Evolutionary conservation across 2,329 filamentous ascomycete genomes (phyloP), one percentile per base, ranked within the genome.

Genomic region (Aspergillus pseudoviridinutans): DNA sequence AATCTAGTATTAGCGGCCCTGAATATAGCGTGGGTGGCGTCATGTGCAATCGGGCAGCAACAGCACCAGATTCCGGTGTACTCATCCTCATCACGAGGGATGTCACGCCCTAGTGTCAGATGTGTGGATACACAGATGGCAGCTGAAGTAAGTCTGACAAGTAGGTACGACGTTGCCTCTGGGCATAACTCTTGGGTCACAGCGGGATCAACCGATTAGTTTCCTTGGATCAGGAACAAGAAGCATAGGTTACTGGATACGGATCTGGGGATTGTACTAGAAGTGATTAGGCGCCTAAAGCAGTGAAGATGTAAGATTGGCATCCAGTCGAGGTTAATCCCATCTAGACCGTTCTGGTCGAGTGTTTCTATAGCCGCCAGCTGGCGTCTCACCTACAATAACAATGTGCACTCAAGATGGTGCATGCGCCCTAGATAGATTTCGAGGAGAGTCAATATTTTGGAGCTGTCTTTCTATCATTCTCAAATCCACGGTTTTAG

Each of bases 171-270:
- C 6, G 38, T 5, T 14, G 10, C 20, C 8, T 46, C 42, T 10
- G 4, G 12, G 32, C 17, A 17, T 27, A 24, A 47, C 20, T 47
- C 44, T 27, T 59, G 60, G 60, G 42, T 62, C 54, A 24, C 50
- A 24, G 49, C 56, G 60, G 60, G 60, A 60, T 60, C 20, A 58
- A 54, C 60, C 60, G 60, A 29, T 20, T 14, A 28, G 50, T 51
- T 60, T 60, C 56, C 54, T 51, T 60, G 58, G 58, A 35, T 58
- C 7, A 29, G 41, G 28, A n/a, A 41, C 32, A 52, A 22, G 50
- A 1, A 44, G 9, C 4, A 14, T 35, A 4, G 32, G 14, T 7
- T 35, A 35, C 17, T 35, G 32, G 32, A 46, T 20, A 24, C 20
- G 9, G 42, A 46, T 46, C 42, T 24, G 42, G 22, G 44, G 4